Percentiles rank a stretch among this genome's conserved stretches.
Evolutionary conservation across 805 yeast species (phyloP).

Genomic region (Maudiozyma bulderi): DNA sequence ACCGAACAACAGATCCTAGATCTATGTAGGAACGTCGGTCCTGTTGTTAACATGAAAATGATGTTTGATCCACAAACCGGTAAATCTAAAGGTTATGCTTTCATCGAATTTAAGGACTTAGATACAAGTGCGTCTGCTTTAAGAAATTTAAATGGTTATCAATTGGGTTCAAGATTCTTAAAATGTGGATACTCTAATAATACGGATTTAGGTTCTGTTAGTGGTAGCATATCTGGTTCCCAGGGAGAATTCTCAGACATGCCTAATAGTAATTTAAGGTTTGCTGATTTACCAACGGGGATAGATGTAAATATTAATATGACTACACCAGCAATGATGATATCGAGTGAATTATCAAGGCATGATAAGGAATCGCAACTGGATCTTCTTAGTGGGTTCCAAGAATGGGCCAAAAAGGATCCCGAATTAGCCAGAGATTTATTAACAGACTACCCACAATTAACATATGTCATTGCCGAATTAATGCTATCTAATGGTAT

Average conservation of each 20-base stretch:
- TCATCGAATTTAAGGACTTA: conserved; percentile 69
- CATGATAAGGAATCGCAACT: conserved; percentile 20
- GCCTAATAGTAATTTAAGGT: conserved; percentile 8
- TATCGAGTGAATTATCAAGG: conserved; percentile 25
- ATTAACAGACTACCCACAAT: conserved; percentile 65
- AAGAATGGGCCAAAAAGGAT: conserved; percentile 45
- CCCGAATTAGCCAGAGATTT: conserved; percentile 52
- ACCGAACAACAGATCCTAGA: conserved; percentile 90
- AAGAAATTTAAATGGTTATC: conserved; percentile 71
- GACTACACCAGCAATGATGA: conserved; percentile 33
- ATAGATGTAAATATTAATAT: conserved; percentile 32
- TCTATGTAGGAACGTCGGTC: conserved; percentile 80
- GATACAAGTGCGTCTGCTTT: conserved; percentile 90
- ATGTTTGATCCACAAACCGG: conserved; percentile 86
- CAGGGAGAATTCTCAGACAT: neutral
- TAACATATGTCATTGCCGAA: conserved; percentile 76
- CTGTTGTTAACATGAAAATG: conserved; percentile 64
- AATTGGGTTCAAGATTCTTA: conserved; percentile 59
- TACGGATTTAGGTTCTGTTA: conserved; percentile 22
- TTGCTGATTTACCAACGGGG: conserved; percentile 51
- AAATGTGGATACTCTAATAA: conserved; percentile 70
- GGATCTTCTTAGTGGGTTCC: conserved; percentile 28
- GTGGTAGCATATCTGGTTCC: neutral
- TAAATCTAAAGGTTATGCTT: conserved; percentile 82
- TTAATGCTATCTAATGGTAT: conserved; percentile 37